Conservation (phyloP, 345 rosid species). For the Hypericum perforatum region DNA sequence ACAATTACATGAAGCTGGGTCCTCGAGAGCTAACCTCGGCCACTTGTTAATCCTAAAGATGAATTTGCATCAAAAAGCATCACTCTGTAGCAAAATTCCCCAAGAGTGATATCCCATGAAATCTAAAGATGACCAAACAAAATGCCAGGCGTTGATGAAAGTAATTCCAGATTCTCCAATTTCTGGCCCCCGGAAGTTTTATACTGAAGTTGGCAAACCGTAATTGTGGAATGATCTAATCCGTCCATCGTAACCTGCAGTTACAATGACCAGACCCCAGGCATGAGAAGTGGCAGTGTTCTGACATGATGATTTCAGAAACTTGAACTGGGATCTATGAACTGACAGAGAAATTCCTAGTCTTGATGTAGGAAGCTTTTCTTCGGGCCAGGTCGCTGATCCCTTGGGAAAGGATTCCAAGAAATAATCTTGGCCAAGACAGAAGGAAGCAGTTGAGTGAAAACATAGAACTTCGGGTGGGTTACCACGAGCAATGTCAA, state of each 20-base stretch:
- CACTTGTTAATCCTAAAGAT: too few species aligned
- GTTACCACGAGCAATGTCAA: conserved; percentile 12
- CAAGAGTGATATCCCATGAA: too few species aligned
- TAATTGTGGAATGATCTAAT: conserved; percentile 36
- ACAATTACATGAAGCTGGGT: too few species aligned
- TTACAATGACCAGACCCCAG: conserved; percentile 36
- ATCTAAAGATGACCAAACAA: too few species aligned
- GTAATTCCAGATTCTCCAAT: not conserved
- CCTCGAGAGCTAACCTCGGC: too few species aligned
- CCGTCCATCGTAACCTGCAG: conserved; percentile 38
- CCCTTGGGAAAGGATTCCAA: conserved; percentile 26
- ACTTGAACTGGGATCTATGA: conserved; percentile 28
- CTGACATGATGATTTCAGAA: conserved; percentile 21
- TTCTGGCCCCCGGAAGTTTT: not conserved
- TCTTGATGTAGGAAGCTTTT: conserved; percentile 25
- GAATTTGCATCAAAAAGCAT: too few species aligned
- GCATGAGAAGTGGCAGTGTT: conserved; percentile 19
- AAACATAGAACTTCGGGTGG: conserved; percentile 17
- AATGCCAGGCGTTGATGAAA: too few species aligned
- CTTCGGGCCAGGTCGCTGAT: conserved; percentile 58
- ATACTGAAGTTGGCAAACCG: conserved; percentile 26
- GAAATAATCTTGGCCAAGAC: conserved; percentile 12
- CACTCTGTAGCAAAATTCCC: too few species aligned
- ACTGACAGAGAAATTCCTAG: conserved; percentile 15
- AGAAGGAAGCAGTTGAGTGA: conserved; percentile 20